Conservation (phyloP, 176 grass and related monocot genomes). For the Oryza officinalis region DNA sequence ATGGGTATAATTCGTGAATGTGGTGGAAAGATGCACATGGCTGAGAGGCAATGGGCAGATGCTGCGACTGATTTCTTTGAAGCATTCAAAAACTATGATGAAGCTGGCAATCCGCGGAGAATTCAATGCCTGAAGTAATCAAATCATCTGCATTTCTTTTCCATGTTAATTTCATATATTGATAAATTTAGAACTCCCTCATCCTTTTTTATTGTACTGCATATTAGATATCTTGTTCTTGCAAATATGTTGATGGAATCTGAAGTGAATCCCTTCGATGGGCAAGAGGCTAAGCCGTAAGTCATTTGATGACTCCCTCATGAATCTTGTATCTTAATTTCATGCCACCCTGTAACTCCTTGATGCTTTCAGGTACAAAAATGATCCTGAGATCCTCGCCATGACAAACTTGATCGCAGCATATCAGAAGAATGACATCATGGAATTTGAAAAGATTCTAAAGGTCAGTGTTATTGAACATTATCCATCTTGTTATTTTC, state of each 20-base stretch:
- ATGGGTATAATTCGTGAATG: constrained; percentile 99
- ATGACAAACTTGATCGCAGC: constrained; percentile 99
- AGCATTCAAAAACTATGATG: constrained; percentile 99
- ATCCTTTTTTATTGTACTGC: constrained; percentile 22
- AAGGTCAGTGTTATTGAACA: constrained; percentile 59
- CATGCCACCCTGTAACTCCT: constrained; percentile 5
- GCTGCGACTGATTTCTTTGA: constrained; percentile 99
- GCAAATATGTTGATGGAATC: constrained; percentile 99
- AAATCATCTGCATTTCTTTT: constrained; percentile 27
- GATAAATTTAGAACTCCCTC: not conserved
- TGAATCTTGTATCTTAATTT: constrained; percentile 31
- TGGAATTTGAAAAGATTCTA: constrained; percentile 98
- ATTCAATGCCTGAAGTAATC: constrained; percentile 94
- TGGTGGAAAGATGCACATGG: constrained; percentile 99
- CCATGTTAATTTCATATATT: not conserved
- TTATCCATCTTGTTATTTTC: constrained; percentile 9
- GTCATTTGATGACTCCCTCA: constrained; percentile 10
- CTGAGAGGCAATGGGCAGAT: constrained; percentile 90
- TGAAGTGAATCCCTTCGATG: constrained; percentile 99
- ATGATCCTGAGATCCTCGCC: constrained; percentile 96
- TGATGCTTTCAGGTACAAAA: constrained; percentile 82
- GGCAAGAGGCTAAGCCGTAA: constrained; percentile 99
- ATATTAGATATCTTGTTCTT: constrained; percentile 87
- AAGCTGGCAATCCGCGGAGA: constrained; percentile 90
- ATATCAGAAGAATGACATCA: constrained; percentile 96